phyloP scores from a whole-genome alignment of 2,329 filamentous ascomycete genomes.

The Colletotrichum neosansevieriae region DNA sequence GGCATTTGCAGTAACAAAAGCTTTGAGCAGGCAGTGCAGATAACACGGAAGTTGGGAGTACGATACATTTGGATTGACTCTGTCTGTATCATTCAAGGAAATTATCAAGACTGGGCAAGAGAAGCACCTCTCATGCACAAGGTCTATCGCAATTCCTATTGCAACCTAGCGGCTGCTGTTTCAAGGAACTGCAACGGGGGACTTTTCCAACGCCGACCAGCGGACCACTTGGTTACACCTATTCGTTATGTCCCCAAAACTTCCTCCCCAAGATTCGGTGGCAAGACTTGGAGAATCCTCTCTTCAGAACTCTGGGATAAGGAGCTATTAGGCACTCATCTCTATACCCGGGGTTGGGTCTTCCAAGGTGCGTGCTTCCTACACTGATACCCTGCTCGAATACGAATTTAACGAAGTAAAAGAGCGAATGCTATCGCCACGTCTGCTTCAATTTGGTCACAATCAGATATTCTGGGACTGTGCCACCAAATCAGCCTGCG shows the following conservation, averaged over 20 bases:
- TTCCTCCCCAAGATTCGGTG: not conserved
- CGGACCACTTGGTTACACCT: not conserved
- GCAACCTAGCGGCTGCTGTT: slow-evolving; percentile 40
- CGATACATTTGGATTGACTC: slow-evolving; percentile 46
- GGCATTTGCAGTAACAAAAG: slow-evolving; percentile 24
- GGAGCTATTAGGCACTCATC: slow-evolving; percentile 2
- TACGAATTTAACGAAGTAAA: not conserved
- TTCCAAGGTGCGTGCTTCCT: slow-evolving; percentile 16
- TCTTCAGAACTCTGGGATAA: slow-evolving; percentile 23
- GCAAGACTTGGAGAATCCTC: not conserved
- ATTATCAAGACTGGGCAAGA: slow-evolving; percentile 38
- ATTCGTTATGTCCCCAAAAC: not conserved
- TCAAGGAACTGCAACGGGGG: slow-evolving; percentile 27
- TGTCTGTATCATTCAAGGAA: slow-evolving; percentile 44
- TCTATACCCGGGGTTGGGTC: slow-evolving; percentile 34
- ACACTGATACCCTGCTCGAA: not conserved
- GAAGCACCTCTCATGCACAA: slow-evolving; percentile 39
- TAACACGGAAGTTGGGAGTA: slow-evolving; percentile 37
- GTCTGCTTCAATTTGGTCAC: slow-evolving; percentile 42
- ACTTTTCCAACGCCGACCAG: slow-evolving; percentile 16
- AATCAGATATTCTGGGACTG: slow-evolving; percentile 45
- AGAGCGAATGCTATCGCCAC: slow-evolving; percentile 42
- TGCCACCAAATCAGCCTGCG: slow-evolving; percentile 41
- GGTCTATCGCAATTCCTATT: slow-evolving; percentile 37
- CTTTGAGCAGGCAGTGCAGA: slow-evolving; percentile 42